A percentile compares a stretch with the other conserved stretches of the same genome.
Evolutionary conservation across 108 stramenopile genomes (phyloP).

Genomic region (Cyclotella kingstonii): DNA sequence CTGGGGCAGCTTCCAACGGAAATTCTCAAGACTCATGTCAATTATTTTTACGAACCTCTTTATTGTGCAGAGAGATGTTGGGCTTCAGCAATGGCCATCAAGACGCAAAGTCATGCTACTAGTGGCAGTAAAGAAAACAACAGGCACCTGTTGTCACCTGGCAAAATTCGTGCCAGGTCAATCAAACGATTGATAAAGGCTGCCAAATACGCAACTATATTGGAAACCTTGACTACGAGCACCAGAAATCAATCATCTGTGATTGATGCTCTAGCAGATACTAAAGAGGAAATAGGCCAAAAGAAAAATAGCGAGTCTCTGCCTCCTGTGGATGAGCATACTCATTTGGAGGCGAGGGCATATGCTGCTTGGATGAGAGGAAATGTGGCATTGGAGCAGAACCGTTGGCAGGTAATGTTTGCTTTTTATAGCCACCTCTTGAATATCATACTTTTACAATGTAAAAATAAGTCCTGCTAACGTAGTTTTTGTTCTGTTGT

Average conservation of each 20-base stretch:
- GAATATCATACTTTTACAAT: too few relatives aligned
- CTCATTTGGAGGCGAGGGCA: constrained; percentile 57
- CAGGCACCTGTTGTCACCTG: constrained; percentile 4
- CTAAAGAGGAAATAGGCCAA: background rate
- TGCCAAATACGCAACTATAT: constrained; percentile 40
- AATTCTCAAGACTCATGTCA: constrained; percentile 11
- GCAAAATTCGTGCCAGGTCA: constrained; percentile 43
- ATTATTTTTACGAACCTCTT: constrained; percentile 44
- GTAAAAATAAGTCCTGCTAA: too few relatives aligned
- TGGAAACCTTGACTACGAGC: constrained; percentile 31
- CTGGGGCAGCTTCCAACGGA: constrained; percentile 20
- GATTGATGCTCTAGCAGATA: background rate
- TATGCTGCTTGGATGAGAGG: constrained; percentile 80
- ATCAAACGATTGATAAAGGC: constrained; percentile 66
- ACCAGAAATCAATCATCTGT: constrained; percentile 8
- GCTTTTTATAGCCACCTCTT: too few relatives aligned
- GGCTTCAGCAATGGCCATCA: constrained; percentile 65
- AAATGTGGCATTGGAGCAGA: constrained; percentile 44
- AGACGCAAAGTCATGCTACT: constrained; percentile 15
- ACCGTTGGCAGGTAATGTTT: too few relatives aligned
- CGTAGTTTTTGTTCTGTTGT: too few relatives aligned
- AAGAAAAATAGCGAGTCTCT: background rate
- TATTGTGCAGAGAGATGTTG: constrained; percentile 67
- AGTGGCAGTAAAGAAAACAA: background rate
- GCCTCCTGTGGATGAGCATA: constrained; percentile 44